phyloP scores from a whole-genome alignment of 257 asterid genomes.

The Scutellaria barbata region DNA sequence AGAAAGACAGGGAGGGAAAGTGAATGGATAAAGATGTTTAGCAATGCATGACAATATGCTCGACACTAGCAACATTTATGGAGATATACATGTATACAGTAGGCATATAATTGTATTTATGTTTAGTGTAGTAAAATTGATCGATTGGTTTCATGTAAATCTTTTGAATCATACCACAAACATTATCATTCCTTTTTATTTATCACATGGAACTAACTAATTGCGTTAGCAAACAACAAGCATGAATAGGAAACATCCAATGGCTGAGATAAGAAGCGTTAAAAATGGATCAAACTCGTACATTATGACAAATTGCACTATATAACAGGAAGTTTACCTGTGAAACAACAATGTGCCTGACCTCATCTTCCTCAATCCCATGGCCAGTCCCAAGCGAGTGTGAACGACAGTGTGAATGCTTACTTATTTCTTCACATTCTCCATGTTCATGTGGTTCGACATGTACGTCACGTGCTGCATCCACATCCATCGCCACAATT shows the following conservation, averaged over 20 bases:
- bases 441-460: slow-evolving; percentile 61
- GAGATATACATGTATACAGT: background rate
- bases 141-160: background rate
- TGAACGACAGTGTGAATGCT: slow-evolving; percentile 45
- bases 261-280: background rate
- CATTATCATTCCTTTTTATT: background rate
- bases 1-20: background rate
- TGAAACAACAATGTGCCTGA: slow-evolving; percentile 74
- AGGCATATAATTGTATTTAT: background rate
- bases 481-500: slow-evolving; percentile 78
- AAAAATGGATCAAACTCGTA: background rate
- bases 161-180: background rate
- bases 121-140: background rate
- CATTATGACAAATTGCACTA: background rate
- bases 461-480: slow-evolving; percentile 76
- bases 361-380: slow-evolving; percentile 59
- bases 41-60: background rate
- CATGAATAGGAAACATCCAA: background rate
- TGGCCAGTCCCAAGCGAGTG: slow-evolving; percentile 41
- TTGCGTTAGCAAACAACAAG: too few relatives aligned
- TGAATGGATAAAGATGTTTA: background rate
- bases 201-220: background rate
- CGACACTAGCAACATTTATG: background rate
- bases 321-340: slow-evolving; percentile 51
- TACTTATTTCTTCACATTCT: slow-evolving; percentile 35